phyloP scores from a whole-genome alignment of 2,329 filamentous ascomycete genomes.

The Geosmithia flava region DNA sequence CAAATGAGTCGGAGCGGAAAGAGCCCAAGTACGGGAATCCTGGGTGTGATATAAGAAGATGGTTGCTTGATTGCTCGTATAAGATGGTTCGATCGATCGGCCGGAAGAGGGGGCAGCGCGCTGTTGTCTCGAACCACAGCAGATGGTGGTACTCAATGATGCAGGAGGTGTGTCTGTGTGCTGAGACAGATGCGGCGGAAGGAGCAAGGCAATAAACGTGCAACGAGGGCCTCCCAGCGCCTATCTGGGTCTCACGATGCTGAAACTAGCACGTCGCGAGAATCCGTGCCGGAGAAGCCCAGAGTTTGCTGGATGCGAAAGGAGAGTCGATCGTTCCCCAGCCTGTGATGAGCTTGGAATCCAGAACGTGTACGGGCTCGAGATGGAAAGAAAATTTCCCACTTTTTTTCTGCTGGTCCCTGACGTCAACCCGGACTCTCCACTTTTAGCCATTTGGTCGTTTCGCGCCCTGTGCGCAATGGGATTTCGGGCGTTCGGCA shows the following conservation, averaged over 20 bases:
- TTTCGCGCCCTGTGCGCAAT: not conserved
- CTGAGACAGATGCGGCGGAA: not conserved
- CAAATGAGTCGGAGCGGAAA: not conserved
- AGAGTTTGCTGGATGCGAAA: not conserved
- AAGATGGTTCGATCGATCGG: too few species aligned
- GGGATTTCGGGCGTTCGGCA: not conserved
- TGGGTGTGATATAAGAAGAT: too few species aligned
- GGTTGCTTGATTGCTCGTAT: too few species aligned
- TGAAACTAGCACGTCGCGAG: not conserved
- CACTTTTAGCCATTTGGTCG: not conserved
- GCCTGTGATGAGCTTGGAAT: constrained; percentile 1
- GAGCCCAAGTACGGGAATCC: not conserved
- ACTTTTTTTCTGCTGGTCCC: not conserved
- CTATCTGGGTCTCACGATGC: not conserved
- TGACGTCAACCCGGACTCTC: not conserved
- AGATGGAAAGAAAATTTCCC: not conserved
- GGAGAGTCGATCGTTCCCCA: constrained; percentile 2
- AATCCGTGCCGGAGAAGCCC: not conserved
- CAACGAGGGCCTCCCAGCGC: not conserved
- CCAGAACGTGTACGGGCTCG: not conserved
- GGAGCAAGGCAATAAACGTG: not conserved
- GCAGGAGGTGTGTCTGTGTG: not conserved
- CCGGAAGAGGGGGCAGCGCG: not conserved
- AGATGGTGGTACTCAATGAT: not conserved
- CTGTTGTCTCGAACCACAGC: constrained; percentile 1